Conservation (phyloP, 148 eudicot species). For the Camellia sinensis region DNA sequence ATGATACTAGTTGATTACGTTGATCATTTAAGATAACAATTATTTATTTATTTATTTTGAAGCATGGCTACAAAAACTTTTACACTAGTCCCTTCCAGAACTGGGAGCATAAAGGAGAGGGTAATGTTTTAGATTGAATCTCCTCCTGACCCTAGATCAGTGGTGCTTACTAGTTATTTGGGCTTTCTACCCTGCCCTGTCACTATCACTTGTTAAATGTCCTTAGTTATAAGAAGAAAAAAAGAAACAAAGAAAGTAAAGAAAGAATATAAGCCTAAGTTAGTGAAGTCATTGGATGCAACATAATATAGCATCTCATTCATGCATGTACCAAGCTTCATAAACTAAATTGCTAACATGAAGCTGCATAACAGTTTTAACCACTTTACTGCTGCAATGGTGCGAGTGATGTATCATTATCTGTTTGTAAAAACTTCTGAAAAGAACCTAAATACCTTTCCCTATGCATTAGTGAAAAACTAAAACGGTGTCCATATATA, state of each 20-base stretch:
- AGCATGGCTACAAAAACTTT: background rate
- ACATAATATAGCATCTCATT: background rate
- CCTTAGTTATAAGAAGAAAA: background rate
- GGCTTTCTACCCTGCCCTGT: background rate
- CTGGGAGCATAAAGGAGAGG: background rate
- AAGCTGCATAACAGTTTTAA: background rate
- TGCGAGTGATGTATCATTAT: no score
- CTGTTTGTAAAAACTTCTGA: background rate
- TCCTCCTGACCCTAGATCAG: background rate
- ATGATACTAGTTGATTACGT: background rate
- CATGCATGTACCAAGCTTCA: background rate
- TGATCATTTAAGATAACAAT: background rate
- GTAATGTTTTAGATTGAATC: background rate
- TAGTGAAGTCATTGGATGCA: background rate
- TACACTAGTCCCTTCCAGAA: background rate
- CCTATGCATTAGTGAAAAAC: background rate
- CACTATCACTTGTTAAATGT: no score
- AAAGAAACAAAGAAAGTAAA: background rate
- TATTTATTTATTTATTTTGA: background rate
- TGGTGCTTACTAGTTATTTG: background rate
- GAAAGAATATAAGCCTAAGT: background rate
- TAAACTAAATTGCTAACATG: background rate
- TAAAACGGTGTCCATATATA: background rate
- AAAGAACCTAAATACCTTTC: constrained; percentile 2
- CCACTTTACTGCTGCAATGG: background rate